These are phyloP conservation scores for Phytophthora cryptogea DNA, from an alignment of 352 stramenopile genomes.

Conservation along the genomic window DNA sequence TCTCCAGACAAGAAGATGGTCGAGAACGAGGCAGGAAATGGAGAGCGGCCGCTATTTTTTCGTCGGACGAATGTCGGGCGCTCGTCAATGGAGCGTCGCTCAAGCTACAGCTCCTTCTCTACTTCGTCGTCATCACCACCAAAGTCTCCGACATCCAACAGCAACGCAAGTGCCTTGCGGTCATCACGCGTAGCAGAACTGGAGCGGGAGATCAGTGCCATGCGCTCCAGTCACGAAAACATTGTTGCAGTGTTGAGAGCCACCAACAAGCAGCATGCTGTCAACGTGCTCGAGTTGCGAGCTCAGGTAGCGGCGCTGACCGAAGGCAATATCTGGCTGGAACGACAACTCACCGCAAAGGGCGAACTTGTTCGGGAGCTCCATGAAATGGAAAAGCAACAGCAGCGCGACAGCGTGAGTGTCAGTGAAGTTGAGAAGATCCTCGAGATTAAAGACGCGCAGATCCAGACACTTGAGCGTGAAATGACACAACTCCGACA, in stretches of 20 bases:
- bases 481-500: slow-evolving; percentile 57
- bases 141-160: slow-evolving; percentile 14
- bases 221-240: slow-evolving; percentile 73
- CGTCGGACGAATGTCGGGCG: slow-evolving; percentile 41
- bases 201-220: slow-evolving; percentile 63
- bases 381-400: slow-evolving; percentile 46
- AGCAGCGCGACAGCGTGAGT: slow-evolving; percentile 40
- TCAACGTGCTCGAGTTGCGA: slow-evolving; percentile 66
- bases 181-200: slow-evolving; percentile 52
- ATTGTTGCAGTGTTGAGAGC: slow-evolving; percentile 65
- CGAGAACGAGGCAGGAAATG: not conserved
- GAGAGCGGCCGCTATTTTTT: slow-evolving; percentile 44
- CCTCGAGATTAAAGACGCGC: slow-evolving; percentile 54
- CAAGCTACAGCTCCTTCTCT: slow-evolving; percentile 39
- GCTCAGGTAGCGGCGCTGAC: slow-evolving; percentile 63
- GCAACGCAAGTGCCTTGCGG: slow-evolving; percentile 10
- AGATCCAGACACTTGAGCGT: slow-evolving; percentile 63
- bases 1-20: slow-evolving; percentile 21
- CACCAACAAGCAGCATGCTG: slow-evolving; percentile 73
- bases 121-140: slow-evolving; percentile 15
- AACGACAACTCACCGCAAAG: slow-evolving; percentile 66
- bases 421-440: slow-evolving; percentile 48
- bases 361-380: slow-evolving; percentile 58
- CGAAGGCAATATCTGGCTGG: slow-evolving; percentile 62
- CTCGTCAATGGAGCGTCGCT: slow-evolving; percentile 35